These are phyloP conservation scores for Kickxella alabastrina DNA, from an alignment of 192 early-diverging fungal genomes.

Conservation along the genomic window DNA sequence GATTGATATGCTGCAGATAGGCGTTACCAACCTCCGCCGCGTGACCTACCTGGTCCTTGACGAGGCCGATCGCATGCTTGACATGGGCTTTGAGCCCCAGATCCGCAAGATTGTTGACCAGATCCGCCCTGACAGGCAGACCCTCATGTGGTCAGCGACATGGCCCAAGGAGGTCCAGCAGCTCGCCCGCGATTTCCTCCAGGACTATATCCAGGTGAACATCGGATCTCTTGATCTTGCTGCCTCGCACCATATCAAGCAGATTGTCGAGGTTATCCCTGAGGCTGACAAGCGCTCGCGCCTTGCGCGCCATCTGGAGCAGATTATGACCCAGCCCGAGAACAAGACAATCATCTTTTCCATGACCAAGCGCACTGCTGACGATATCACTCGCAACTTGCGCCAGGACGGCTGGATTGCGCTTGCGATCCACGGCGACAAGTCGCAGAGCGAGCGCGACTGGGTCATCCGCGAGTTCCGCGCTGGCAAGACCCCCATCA, in stretches of 20 bases:
- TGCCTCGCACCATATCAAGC: constrained; percentile 89
- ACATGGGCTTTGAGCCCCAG: constrained; percentile 99
- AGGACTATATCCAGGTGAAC: constrained; percentile 95
- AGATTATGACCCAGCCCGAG: constrained; percentile 77
- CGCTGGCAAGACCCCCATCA: constrained; percentile 76
- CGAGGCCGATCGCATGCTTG: constrained; percentile 99
- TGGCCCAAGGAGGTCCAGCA: constrained; percentile 97
- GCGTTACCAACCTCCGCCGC: constrained; percentile 84
- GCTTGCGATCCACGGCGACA: constrained; percentile 95
- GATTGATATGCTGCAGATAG: constrained; percentile 91
- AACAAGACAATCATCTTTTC: constrained; percentile 94
- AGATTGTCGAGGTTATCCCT: constrained; percentile 85
- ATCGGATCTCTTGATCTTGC: constrained; percentile 90
- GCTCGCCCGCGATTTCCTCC: constrained; percentile 85
- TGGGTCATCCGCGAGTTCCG: constrained; percentile 95
- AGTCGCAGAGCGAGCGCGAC: constrained; percentile 93
- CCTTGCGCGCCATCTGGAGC: constrained; percentile 76
- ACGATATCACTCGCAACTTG: constrained; percentile 81
- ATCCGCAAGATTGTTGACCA: constrained; percentile 97
- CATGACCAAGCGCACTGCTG: constrained; percentile 90
- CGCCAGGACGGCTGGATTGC: constrained; percentile 89
- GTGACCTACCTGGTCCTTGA: constrained; percentile 98
- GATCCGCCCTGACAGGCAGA: constrained; percentile 96
- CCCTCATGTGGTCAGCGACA: constrained; percentile 98
- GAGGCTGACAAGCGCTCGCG: constrained; percentile 79